Evolutionary conservation across 192 early-diverging fungal genomes (phyloP), one percentile per base, ranked within the genome.

Genomic region (Backusella circina): DNA sequence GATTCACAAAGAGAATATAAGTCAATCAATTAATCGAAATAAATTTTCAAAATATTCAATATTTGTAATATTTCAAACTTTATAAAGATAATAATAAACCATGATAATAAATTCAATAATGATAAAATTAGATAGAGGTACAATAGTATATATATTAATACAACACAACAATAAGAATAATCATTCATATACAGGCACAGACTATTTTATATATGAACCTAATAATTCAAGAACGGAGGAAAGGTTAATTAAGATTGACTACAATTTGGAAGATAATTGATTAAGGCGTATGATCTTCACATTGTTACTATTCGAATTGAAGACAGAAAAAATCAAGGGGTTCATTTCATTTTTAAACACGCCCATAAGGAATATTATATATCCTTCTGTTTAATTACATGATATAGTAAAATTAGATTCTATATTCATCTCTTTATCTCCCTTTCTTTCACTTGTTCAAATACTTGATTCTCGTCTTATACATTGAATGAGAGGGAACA

Each of bases 271-370:
- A 61, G 54, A 13, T 28, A 61, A 28, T 12, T 28, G 10, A 61
- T 61, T 28, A 61, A 61, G 23, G 21, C 54, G 23, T 28, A 26
- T 28, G 26, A 21, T 21, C 5, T 51, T 8, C n/a, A 21, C 21
- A 50, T 50, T 50, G 21, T 54, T n/a, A 54, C 21, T 54, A 54
- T 61, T 61, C 28, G 26, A 61, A 61, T 47, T 61, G 23, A 61
- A 61, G 54, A 12, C 54, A 61, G 54, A 61, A 61, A 61, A 61
- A 61, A 61, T 61, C 54, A 61, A 61, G 54, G 54, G 54, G 54
- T 8, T 61, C 26, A 61, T 61, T 61, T 61, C 54, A 61, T 61
- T 61, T 61, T 61, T 61, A 61, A 61, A 61, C 54, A 61, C 54
- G 9, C 54, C 54, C 54, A 61, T 61, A 61, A 61, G 9, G 26